Evolutionary conservation across 2,329 filamentous ascomycete genomes (phyloP).

Genomic region (Allantophomopsis cytisporea): DNA sequence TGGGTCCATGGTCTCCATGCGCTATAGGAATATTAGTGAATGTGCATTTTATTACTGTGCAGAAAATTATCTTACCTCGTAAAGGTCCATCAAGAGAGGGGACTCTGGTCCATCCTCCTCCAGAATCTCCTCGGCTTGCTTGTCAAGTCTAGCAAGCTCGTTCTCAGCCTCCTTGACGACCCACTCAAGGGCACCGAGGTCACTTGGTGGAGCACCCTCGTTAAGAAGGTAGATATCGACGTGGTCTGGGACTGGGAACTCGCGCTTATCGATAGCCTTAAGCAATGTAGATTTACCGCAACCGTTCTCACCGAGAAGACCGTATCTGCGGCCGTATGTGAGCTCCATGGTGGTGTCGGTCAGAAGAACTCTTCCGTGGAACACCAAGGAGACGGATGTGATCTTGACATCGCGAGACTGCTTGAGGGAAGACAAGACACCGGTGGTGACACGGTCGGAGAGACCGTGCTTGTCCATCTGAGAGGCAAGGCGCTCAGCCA

Average conservation of each 20-base stretch:
- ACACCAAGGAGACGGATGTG: constrained; percentile 82
- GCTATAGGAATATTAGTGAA: constrained; percentile 35
- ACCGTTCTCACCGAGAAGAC: constrained; percentile 94
- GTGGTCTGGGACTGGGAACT: constrained; percentile 91
- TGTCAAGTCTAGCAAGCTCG: constrained; percentile 83
- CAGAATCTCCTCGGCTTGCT: constrained; percentile 75
- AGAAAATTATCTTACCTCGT: constrained; percentile 55
- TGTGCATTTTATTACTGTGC: background rate
- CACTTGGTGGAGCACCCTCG: constrained; percentile 82
- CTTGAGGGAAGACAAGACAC: constrained; percentile 76
- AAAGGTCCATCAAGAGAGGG: constrained; percentile 82
- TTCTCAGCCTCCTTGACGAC: constrained; percentile 89
- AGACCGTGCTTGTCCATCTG: constrained; percentile 96
- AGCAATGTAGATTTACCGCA: constrained; percentile 98
- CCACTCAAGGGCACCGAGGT: constrained; percentile 90
- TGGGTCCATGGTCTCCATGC: constrained; percentile 98
- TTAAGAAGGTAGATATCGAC: constrained; percentile 98
- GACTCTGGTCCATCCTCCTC: constrained; percentile 88
- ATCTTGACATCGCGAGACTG: constrained; percentile 95
- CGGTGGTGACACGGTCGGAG: constrained; percentile 95
- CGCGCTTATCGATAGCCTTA: constrained; percentile 85
- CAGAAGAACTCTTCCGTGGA: constrained; percentile 95
- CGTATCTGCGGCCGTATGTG: constrained; percentile 85
- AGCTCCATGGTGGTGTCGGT: constrained; percentile 89
- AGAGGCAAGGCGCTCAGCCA: constrained; percentile 74